A percentile compares a stretch with the other conserved stretches of the same genome.
phyloP scores from a whole-genome alignment of 306 rosid species.

The Pterocarpus macrocarpus region DNA sequence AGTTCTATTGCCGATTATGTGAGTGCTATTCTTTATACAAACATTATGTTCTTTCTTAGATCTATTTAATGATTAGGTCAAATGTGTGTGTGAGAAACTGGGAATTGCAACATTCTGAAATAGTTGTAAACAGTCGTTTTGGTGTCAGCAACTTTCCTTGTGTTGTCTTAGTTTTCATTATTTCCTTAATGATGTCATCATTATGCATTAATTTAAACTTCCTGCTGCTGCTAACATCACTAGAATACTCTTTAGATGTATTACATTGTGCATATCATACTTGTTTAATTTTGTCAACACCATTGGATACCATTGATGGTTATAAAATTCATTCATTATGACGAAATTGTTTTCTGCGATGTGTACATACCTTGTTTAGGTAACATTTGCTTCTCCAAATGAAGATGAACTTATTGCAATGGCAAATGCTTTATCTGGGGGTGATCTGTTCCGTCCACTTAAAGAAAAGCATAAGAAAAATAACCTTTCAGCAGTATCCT shows the following conservation, averaged over 20 bases:
- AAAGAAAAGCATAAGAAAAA: slow-evolving; percentile 49
- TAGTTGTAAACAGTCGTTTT: background rate
- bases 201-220: slow-evolving; percentile 6
- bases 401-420: slow-evolving; percentile 87
- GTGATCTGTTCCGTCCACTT: slow-evolving; percentile 56
- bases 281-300: background rate
- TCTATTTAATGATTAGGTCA: slow-evolving; percentile 14
- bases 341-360: slow-evolving; percentile 21
- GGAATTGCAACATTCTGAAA: slow-evolving; percentile 28
- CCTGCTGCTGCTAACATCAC: slow-evolving; percentile 2
- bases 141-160: background rate
- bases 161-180: slow-evolving; percentile 30
- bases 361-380: slow-evolving; percentile 53
- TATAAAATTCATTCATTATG: slow-evolving; percentile 5
- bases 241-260: slow-evolving; percentile 8
- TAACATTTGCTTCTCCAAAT: slow-evolving; percentile 81
- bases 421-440: slow-evolving; percentile 79
- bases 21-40: slow-evolving; percentile 58
- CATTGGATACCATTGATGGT: slow-evolving; percentile 21
- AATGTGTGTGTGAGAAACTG: slow-evolving; percentile 37
- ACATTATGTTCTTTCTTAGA: slow-evolving; percentile 10
- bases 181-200: background rate
- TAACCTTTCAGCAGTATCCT: slow-evolving; percentile 53
- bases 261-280: slow-evolving; percentile 27
- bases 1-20: slow-evolving; percentile 75